These are phyloP conservation scores for Mollisia scopiformis DNA, from an alignment of 2,329 filamentous ascomycete species.

Conservation along the genomic window DNA sequence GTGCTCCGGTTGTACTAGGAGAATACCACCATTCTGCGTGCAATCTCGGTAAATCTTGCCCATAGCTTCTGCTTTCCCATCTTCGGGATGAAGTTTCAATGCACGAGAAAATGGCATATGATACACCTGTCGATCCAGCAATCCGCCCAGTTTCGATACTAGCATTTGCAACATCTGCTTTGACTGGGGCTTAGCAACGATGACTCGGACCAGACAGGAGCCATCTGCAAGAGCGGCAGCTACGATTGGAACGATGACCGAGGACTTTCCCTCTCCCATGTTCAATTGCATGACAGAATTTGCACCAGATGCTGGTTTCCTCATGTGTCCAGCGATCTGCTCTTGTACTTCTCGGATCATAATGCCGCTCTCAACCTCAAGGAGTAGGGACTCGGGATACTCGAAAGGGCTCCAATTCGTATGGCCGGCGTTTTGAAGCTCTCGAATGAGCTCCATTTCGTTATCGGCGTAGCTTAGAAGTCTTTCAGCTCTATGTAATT, in stretches of 20 bases:
- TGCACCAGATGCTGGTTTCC: conserved; percentile 35
- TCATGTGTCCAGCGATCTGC: conserved; percentile 61
- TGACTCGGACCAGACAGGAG: conserved; percentile 53
- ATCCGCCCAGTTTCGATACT: conserved; percentile 54
- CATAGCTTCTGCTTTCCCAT: conserved; percentile 33
- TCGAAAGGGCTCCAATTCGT: conserved; percentile 54
- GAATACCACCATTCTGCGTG: conserved; percentile 50
- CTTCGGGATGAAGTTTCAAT: conserved; percentile 41
- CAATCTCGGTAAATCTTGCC: conserved; percentile 47
- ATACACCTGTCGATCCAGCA: conserved; percentile 56
- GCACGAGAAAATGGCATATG: conserved; percentile 62
- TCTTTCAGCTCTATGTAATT: conserved; percentile 34
- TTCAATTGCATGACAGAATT: conserved; percentile 68
- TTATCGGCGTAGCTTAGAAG: conserved; percentile 36
- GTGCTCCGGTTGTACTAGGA: conserved; percentile 67
- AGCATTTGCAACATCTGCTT: conserved; percentile 64
- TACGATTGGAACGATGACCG: conserved; percentile 69
- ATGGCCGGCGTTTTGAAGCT: conserved; percentile 56
- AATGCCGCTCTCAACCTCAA: conserved; percentile 66
- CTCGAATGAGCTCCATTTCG: conserved; percentile 40
- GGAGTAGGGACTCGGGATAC: conserved; percentile 61
- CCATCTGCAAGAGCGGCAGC: conserved; percentile 55
- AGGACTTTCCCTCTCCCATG: conserved; percentile 74
- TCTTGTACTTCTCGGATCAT: conserved; percentile 55
- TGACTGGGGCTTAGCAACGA: conserved; percentile 64